These are phyloP conservation scores for Silene conica DNA, from an alignment of 148 eudicot genomes.

Conservation along the genomic window DNA sequence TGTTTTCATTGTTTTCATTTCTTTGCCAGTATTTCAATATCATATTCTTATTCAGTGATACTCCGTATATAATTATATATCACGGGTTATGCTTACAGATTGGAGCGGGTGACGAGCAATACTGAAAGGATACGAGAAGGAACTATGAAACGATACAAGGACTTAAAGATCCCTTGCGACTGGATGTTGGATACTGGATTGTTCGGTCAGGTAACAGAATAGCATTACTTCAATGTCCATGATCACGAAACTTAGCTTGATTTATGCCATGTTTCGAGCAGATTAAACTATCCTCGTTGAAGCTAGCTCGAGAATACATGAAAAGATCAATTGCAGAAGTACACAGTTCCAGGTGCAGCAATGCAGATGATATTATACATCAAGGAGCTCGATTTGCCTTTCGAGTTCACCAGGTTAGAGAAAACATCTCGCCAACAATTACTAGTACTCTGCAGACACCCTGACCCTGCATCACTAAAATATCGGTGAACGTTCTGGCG, in stretches of 20 bases:
- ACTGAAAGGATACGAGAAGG: conserved; percentile 66
- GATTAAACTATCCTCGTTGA: conserved; percentile 62
- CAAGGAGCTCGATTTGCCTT: conserved; percentile 81
- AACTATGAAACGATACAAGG: conserved; percentile 53
- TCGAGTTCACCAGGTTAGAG: conserved; percentile 77
- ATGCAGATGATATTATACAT: conserved; percentile 49
- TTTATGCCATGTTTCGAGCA: conserved; percentile 17
- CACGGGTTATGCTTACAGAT: conserved; percentile 30
- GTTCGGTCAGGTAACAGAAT: conserved; percentile 55
- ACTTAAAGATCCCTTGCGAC: conserved; percentile 61
- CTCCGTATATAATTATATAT: too few relatives aligned
- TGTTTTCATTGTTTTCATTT: too few relatives aligned
- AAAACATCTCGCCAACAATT: neutral
- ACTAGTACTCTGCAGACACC: neutral
- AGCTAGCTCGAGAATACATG: conserved; percentile 62
- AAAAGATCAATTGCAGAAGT: conserved; percentile 49
- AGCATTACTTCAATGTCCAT: too few relatives aligned
- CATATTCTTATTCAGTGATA: too few relatives aligned
- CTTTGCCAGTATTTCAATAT: too few relatives aligned
- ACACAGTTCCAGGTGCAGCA: conserved; percentile 32
- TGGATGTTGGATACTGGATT: conserved; percentile 74
- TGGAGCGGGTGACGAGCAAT: conserved; percentile 52
- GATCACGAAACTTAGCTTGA: too few relatives aligned
- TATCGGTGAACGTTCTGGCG: too few relatives aligned
- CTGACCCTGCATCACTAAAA: too few relatives aligned